Conservation (phyloP, 1,284 basidiomycete species). For the Ustilago nuda region DNA sequence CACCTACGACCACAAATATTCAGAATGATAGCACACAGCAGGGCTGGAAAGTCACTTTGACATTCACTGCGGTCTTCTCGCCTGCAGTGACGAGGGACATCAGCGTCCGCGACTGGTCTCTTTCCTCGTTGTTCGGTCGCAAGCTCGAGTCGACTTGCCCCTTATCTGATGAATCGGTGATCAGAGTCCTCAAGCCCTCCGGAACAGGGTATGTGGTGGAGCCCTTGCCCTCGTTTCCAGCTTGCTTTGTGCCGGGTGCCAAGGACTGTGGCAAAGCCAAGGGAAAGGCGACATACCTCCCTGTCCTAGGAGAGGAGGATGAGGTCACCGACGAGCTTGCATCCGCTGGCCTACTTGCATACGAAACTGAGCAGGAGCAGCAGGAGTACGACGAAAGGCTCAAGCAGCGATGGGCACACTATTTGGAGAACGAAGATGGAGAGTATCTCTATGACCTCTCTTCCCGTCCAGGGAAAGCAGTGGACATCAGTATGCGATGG, state of each 20-base stretch:
- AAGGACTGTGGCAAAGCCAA: neutral
- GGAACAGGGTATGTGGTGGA: slow-evolving; percentile 12
- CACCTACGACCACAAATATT: neutral
- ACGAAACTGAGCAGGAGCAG: slow-evolving; percentile 31
- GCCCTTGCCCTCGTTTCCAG: slow-evolving; percentile 24
- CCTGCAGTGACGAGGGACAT: slow-evolving; percentile 70
- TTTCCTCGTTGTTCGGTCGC: slow-evolving; percentile 48
- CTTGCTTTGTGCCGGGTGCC: slow-evolving; percentile 10
- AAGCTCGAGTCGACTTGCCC: slow-evolving; percentile 46
- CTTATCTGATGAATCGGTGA: slow-evolving; percentile 35
- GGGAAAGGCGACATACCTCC: slow-evolving; percentile 10
- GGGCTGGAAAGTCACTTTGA: slow-evolving; percentile 77
- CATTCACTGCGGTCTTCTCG: slow-evolving; percentile 85
- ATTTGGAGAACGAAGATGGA: slow-evolving; percentile 22
- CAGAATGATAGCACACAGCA: slow-evolving; percentile 49
- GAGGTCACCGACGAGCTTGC: slow-evolving; percentile 40
- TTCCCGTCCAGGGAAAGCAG: neutral
- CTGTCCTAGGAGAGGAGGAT: slow-evolving; percentile 25
- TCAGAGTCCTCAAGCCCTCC: slow-evolving; percentile 47
- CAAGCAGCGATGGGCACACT: slow-evolving; percentile 22
- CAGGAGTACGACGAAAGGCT: slow-evolving; percentile 27
- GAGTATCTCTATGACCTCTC: slow-evolving; percentile 36
- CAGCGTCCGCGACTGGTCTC: slow-evolving; percentile 46
- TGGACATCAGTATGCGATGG: slow-evolving; percentile 69
- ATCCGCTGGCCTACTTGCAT: slow-evolving; percentile 21